A percentile compares a stretch with the other conserved stretches of the same genome.
Conservation (phyloP, 2,329 filamentous ascomycete genomes). For the Parafenestella ontariensis region DNA sequence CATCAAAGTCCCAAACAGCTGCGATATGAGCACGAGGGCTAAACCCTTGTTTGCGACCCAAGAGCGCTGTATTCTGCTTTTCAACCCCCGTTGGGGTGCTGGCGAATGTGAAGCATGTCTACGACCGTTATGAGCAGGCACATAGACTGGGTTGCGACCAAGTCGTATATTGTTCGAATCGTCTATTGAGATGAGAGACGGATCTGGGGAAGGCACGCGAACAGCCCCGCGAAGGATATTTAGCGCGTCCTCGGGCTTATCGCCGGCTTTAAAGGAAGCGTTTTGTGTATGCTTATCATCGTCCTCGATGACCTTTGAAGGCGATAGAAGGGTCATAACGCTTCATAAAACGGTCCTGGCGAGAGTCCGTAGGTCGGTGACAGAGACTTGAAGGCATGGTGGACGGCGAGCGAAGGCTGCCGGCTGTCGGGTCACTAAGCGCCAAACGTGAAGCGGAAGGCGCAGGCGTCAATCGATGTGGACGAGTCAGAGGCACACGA, state of each 20-base stretch:
- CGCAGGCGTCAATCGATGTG: slow-evolving; percentile 11
- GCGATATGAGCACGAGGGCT: slow-evolving; percentile 73
- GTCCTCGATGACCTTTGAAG: slow-evolving; percentile 23
- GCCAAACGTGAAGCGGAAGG: slow-evolving; percentile 35
- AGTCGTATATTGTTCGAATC: slow-evolving; percentile 39
- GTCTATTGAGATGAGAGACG: slow-evolving; percentile 45
- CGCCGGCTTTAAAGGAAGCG: slow-evolving; percentile 33
- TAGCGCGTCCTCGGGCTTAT: slow-evolving; percentile 37
- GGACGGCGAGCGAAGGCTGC: slow-evolving; percentile 12
- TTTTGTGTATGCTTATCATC: slow-evolving; percentile 27
- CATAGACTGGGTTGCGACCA: slow-evolving; percentile 29
- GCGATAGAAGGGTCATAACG: slow-evolving; percentile 33
- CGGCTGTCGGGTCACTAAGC: slow-evolving; percentile 17
- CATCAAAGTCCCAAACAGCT: slow-evolving; percentile 86
- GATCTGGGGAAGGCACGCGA: slow-evolving; percentile 42
- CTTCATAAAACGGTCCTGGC: slow-evolving; percentile 20
- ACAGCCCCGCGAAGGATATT: slow-evolving; percentile 37
- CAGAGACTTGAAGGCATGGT: slow-evolving; percentile 16
- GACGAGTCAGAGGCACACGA: slow-evolving; percentile 35
- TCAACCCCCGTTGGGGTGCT: slow-evolving; percentile 25
- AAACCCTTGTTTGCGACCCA: slow-evolving; percentile 76
- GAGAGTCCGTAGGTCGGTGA: slow-evolving; percentile 10
- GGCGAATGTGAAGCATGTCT: slow-evolving; percentile 35
- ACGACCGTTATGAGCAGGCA: slow-evolving; percentile 15
- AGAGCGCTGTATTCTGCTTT: slow-evolving; percentile 42